Evolutionary conservation across 2,329 filamentous ascomycete genomes (phyloP).

Genomic region (Fusarium floridanum): DNA sequence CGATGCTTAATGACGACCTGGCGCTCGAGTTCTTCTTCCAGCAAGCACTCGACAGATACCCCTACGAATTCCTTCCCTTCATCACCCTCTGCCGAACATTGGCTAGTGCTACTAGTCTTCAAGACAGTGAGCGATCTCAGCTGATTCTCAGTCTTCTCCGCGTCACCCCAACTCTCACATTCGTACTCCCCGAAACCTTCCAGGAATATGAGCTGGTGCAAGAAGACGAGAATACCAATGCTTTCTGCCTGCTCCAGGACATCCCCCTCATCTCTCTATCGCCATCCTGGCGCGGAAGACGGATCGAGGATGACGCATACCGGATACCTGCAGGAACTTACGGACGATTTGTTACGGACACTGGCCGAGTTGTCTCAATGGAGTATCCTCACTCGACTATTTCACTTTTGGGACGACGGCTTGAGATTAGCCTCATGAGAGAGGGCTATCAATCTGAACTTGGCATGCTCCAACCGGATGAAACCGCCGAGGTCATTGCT

Average conservation of each 20-base stretch:
- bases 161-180: constrained; percentile 80
- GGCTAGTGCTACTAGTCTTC: constrained; percentile 52
- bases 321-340: constrained; percentile 74
- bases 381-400: constrained; percentile 86
- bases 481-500: constrained; percentile 79
- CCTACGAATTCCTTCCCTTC: constrained; percentile 86
- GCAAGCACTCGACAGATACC: constrained; percentile 81
- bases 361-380: constrained; percentile 79
- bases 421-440: constrained; percentile 75
- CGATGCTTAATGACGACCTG: constrained; percentile 53
- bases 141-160: constrained; percentile 74
- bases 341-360: constrained; percentile 82
- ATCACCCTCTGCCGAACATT: constrained; percentile 78
- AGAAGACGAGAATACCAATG: constrained; percentile 88
- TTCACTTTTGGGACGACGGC: constrained; percentile 80
- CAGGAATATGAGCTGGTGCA: constrained; percentile 80
- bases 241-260: constrained; percentile 75
- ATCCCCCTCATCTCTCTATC: constrained; percentile 72
- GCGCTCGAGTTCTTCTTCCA: constrained; percentile 73
- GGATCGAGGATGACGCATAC: constrained; percentile 65
- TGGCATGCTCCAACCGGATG: constrained; percentile 68
- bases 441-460: constrained; percentile 67
- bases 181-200: constrained; percentile 79
- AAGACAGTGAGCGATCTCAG: constrained; percentile 57
- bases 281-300: constrained; percentile 59